A percentile compares a stretch with the other conserved stretches of the same genome.
These are phyloP conservation scores for Amesomyces nigricolor DNA, from an alignment of 2,329 filamentous ascomycete species.

Conservation along the genomic window DNA sequence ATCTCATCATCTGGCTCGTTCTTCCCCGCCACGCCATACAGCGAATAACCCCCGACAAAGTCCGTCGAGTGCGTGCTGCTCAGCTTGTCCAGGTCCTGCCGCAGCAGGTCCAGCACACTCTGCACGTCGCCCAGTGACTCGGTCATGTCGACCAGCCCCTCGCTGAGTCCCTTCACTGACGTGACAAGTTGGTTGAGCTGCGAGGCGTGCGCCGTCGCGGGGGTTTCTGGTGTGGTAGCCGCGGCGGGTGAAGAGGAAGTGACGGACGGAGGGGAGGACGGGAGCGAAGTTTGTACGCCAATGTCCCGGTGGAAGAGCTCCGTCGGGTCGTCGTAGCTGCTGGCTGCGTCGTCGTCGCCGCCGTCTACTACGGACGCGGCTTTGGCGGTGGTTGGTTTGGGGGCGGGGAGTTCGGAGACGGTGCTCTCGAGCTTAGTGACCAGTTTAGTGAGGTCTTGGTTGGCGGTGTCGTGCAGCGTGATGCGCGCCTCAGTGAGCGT, in stretches of 20 bases:
- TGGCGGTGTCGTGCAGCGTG: slow-evolving; percentile 47
- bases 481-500: slow-evolving; percentile 46
- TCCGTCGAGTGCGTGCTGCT: slow-evolving; percentile 40
- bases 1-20: slow-evolving; percentile 64
- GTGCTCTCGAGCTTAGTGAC: slow-evolving; percentile 47
- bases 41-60: slow-evolving; percentile 35
- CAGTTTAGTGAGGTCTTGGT: slow-evolving; percentile 41
- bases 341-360: slow-evolving; percentile 29
- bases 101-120: slow-evolving; percentile 51
- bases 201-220: slow-evolving; percentile 36
- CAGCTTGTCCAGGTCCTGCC: slow-evolving; percentile 60
- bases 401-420: slow-evolving; percentile 56
- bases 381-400: slow-evolving; percentile 22
- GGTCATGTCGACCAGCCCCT: slow-evolving; percentile 40
- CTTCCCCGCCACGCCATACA: slow-evolving; percentile 41
- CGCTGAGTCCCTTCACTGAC: slow-evolving; percentile 39
- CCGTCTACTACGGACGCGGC: slow-evolving; percentile 28
- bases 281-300: slow-evolving; percentile 67
- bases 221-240: slow-evolving; percentile 24
- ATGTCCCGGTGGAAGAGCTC: slow-evolving; percentile 79
- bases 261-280: slow-evolving; percentile 31
- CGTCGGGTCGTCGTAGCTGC: slow-evolving; percentile 57
- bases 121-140: slow-evolving; percentile 48
- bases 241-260: slow-evolving; percentile 2
- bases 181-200: slow-evolving; percentile 40